phyloP scores from a whole-genome alignment of 1,139 yeast genomes.

The Geotrichum cucujoidarum region DNA sequence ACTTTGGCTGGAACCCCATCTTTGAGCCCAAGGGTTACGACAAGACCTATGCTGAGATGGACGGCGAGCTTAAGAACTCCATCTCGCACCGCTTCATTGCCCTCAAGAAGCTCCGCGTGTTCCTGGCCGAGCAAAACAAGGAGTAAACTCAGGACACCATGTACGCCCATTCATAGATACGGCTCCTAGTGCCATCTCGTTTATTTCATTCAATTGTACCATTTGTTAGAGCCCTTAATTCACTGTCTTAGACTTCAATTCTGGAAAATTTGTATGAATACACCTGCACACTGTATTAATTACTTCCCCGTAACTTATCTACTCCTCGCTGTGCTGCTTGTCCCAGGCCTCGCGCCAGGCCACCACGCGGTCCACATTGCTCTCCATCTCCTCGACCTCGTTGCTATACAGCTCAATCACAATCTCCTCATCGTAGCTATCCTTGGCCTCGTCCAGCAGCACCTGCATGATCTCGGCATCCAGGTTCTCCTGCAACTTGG shows the following conservation, averaged over 20 bases:
- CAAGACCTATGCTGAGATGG: conserved; percentile 88
- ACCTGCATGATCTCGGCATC: conserved; percentile 98
- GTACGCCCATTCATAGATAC: no score
- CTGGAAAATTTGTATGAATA: no score
- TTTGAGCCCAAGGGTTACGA: conserved; percentile 68
- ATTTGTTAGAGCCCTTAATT: no score
- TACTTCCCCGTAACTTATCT: no score
- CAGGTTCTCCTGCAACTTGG: conserved; percentile 81
- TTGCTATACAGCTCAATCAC: conserved; percentile 78
- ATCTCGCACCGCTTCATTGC: conserved; percentile 89
- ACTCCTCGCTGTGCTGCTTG: conserved; percentile 5
- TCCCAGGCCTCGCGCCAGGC: conserved; percentile 75
- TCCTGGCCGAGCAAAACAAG: conserved; percentile 35
- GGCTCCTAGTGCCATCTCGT: no score
- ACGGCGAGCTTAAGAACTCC: conserved; percentile 62
- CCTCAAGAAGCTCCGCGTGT: conserved; percentile 61
- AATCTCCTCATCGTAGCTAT: conserved; percentile 69
- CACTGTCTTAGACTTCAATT: no score
- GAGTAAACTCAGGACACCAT: no score
- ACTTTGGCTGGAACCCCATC: conserved; percentile 93
- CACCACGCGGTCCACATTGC: conserved; percentile 67
- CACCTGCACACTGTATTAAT: no score
- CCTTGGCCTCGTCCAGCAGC: conserved; percentile 78
- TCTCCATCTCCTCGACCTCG: conserved; percentile 67
- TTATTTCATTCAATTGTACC: no score